Base-by-base conservation (phyloP, 2,329 filamentous ascomycete species). In the Gnomoniopsis sp. region DNA sequence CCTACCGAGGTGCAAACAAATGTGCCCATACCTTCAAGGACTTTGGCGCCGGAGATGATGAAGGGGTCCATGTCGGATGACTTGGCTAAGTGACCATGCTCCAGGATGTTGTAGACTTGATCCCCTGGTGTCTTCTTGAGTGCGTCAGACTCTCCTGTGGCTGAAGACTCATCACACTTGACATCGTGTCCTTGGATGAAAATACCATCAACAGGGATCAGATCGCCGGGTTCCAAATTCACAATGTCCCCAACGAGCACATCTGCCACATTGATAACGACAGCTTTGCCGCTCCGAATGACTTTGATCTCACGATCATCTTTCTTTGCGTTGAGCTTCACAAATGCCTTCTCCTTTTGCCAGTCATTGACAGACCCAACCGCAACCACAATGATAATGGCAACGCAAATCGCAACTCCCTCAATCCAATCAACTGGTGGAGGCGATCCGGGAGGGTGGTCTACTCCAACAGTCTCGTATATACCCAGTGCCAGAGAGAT, bases 401-500 rank as follows among this genome's bases (percentile, higher is more conserved):
- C 84, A 34, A 84, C 78, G 55, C 79, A 79, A 57, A 87, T 87
- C 36, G 84, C 84, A 55, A 87, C 81, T 6, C 84, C 84, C 69
- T 87, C 84, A 12, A 87, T 77, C 84, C 81, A 88, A 65, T 85
- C 84, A 19, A 84, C 79, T 65, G 71, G n/a, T 12, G 57, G 60
- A 58, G 75, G 75, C 1, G 72, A 69, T 3, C 73, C 75, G 3
- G 74, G 72, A 2, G 66, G 65, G 49, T 76, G 75, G 50, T 76
- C 56, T 61, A 76, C 65, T 21, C 80, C 79, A 15, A 87, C 77
- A 0, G 85, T 84, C 68, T 89, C 82, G 65, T 91, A 91, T 2
- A 91, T 74, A 11, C 88, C 88, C 12, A 91, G 75, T 10, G 84
- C 85, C 8, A 91, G 72, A 0, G 88, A 91, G 12, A 91, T 79